A percentile compares a stretch with the other conserved stretches of the same genome.
Conservation (phyloP, 2,329 filamentous ascomycete species). For the Neurospora sp. region DNA sequence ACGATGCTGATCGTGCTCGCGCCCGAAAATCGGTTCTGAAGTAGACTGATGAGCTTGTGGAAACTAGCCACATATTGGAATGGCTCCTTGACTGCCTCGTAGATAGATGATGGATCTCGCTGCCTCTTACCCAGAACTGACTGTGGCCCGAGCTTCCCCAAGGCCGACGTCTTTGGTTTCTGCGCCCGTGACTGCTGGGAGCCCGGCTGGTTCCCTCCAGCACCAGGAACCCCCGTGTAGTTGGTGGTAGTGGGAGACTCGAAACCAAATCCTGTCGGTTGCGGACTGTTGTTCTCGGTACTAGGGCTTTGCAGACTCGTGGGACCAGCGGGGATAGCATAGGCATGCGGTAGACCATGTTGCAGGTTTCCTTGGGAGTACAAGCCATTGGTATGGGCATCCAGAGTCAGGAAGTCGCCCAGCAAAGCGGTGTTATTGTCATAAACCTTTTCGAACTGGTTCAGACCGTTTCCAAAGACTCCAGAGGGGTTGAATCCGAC, state of each 20-base stretch:
- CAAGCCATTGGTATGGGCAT: constrained; percentile 35
- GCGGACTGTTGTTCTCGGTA: constrained; percentile 54
- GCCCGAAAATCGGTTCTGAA: constrained; percentile 68
- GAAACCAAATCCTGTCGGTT: constrained; percentile 41
- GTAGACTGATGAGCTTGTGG: constrained; percentile 73
- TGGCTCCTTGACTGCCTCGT: constrained; percentile 80
- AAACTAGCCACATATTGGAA: constrained; percentile 88
- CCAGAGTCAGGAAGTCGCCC: constrained; percentile 43
- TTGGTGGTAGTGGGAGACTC: constrained; percentile 42
- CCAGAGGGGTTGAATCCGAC: constrained; percentile 33
- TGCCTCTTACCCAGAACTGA: constrained; percentile 48
- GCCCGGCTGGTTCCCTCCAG: constrained; percentile 10
- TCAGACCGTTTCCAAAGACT: constrained; percentile 43
- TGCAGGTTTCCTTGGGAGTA: constrained; percentile 50
- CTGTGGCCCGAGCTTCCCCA: constrained; percentile 33
- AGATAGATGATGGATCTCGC: constrained; percentile 74
- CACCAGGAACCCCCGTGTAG: constrained; percentile 19
- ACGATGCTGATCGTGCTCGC: constrained; percentile 75
- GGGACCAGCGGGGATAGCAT: constrained; percentile 54
- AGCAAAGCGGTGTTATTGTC: constrained; percentile 35
- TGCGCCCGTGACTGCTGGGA: constrained; percentile 21
- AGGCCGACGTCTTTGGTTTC: constrained; percentile 31
- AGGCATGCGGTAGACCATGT: constrained; percentile 55
- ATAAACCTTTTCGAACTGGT: constrained; percentile 40
- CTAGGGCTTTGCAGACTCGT: constrained; percentile 54